phyloP scores from a whole-genome alignment of 106 monocot genomes.

The Acorus gramineus region DNA sequence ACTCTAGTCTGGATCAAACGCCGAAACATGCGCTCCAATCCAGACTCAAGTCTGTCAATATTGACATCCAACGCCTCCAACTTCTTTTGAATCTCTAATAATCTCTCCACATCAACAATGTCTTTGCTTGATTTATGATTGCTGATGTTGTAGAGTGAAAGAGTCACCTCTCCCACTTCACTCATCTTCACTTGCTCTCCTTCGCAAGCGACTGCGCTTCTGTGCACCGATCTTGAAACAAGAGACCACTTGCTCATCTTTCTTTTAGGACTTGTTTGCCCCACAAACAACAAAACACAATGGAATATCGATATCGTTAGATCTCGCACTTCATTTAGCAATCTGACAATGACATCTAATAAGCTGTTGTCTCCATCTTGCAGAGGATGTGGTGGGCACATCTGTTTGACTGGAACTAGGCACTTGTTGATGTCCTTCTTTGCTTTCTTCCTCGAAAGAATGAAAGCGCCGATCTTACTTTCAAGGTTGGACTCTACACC shows the following conservation, averaged over 20 bases:
- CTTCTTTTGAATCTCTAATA: conserved; percentile 1
- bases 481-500: not conserved
- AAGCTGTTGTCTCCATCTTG: not conserved
- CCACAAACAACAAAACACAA: conserved; percentile 1
- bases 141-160: not conserved
- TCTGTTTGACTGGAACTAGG: not conserved
- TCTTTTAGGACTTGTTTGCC: not conserved
- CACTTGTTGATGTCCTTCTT: conserved; percentile 1
- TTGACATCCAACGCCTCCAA: not conserved
- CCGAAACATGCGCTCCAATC: conserved; percentile 4
- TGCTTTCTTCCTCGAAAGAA: conserved; percentile 1
- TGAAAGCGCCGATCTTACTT: conserved; percentile 3
- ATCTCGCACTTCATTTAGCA: not conserved
- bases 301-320: conserved; percentile 4
- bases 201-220: not conserved
- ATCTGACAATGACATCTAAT: not conserved
- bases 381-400: too few species aligned
- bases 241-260: not conserved
- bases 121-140: not conserved
- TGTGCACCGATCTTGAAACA: not conserved
- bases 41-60: conserved; percentile 3
- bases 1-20: conserved; percentile 13
- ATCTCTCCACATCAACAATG: not conserved
- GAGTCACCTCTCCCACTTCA: not conserved
- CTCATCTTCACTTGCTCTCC: not conserved